Base-by-base conservation (phyloP, 2,329 filamentous ascomycete genomes). In the Neodidymelliopsis sp. region DNA sequence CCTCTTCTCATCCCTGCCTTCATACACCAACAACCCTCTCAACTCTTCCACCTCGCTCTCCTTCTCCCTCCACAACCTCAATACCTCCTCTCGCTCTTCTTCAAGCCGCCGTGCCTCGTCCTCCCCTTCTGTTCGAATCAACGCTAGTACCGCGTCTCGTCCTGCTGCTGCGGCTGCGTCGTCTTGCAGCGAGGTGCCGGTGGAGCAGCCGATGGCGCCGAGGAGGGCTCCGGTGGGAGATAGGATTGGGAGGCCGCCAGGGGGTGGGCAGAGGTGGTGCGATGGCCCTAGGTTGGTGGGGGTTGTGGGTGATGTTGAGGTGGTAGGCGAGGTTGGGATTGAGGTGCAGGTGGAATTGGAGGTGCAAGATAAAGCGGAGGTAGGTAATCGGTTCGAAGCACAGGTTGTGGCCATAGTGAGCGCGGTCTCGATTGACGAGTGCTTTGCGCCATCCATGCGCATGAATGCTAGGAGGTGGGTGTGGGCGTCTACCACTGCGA, bases 341-440 rank as follows among this genome's bases (percentile, higher is more conserved):
- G 22, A 16, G 4, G 78, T 77, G 74, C 30, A 79, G 78, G 35
- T 73, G 73, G 49, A 80, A 79, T 47, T n/a, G n/a, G n/a, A n/a
- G n/a, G n/a, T n/a, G n/a, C n/a, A n/a, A n/a, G 77, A 76, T 61
- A 82, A 82, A 4, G 70, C 71, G 7, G 78, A 75, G 2, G 80
- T 82, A 0, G 79, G 78, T 2, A 76, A 66, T 15, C 75, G 71
- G 65, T 82, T 80, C 16, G 79, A 79, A 1, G 80, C 78, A 8
- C 80, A 80, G 4, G 80, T 83, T 61, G 79, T 81, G 23, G 80
- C 80, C 64, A 82, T 81, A 37, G 86, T 83, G 4, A 88, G 85
- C 1, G 83, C 79, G 60, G 87, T 79, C 66, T 83, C 81, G 59
- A 65, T 62, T 4, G 81, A 76, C n/a, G 77, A 79, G 11, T 79